Evolutionary conservation across 345 rosid species (phyloP), one percentile per base, ranked within the genome.

Genomic region (Boechera divaricarpa): DNA sequence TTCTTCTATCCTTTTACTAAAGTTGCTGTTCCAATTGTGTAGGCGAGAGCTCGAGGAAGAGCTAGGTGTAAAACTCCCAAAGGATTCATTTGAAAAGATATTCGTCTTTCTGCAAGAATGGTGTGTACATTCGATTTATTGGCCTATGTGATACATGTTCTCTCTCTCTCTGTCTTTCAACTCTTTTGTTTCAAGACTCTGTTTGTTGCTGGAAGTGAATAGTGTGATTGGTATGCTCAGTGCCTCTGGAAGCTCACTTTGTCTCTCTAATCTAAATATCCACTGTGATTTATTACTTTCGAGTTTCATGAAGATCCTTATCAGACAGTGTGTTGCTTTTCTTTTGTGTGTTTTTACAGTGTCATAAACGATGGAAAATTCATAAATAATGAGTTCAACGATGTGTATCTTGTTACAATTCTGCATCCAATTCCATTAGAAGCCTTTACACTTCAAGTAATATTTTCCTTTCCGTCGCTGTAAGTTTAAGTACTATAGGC

Each of bases 21-120:
- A 67, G 56, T 57, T 51, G 4, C 5, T 67, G 18, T 45, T 5
- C 1, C n/a, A 12, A 75, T 58, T 57, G 6, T 65, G 63, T 78
- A 94, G 97, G 86, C 87, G 94, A 72, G 98, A 91, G 90, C 92
- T 94, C 71, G 81, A 91, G 12, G 98, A 94, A 82, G 98, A 94
- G 86, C 85, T 91, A 1, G 97, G 98, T 15, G 65, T 94, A 33
- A 54, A 55, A 74, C 96, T 94, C 65, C 97, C 97, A 38, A 85
- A 85, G 77, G 97, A 94, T 83, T 95, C 98, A 1, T 94, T 94
- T 83, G 98, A 91, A 82, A 77, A 83, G 73, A 51, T 94, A 53
- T 91, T 90, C 54, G 73, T 85, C 31, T 89, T 82, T 82, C 89
- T 90, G 48, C 93, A 94, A 77, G 90, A 94, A 73, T 84, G 90